Base-by-base conservation (phyloP, 495 filamentous ascomycete genomes). In the Trichoderma asperelloides region DNA sequence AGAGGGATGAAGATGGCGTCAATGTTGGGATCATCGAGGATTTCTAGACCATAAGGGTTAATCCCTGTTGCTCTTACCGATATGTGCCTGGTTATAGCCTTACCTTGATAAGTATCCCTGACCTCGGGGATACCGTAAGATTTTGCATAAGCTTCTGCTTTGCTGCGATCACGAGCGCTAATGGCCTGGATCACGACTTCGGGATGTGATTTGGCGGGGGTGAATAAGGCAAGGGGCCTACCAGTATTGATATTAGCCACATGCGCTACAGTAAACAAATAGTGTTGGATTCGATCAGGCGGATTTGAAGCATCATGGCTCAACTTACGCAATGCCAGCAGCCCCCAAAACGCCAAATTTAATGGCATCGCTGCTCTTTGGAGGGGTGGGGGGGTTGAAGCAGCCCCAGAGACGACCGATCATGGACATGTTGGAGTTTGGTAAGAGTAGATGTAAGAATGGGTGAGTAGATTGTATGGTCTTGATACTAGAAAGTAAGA, bases 131-230 rank as follows among this genome's bases (percentile, higher is more conserved):
- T 88, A 8, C 74, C 73, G 70, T 88, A 77, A 66, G 80, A 82
- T 71, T 84, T 82, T 2, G 87, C 87, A 72, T 81, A 89, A 0
- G 73, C 75, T 63, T 81, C 71, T 0, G 87, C 88, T 65, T 78
- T 82, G 8, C 72, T 72, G 15, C 65, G 69, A 68, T 88, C 82
- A n/a, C 86, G 78, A 7, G 87, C 84, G 7, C 87, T 85, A 0
- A 91, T 80, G 1, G 82, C 82, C 1, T 78, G 78, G 41, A 91
- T 67, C 25, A 86, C 77, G 37, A 88, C 83, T 60, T 87, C 86
- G 0, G 86, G 78, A 69, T 89, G 87, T 8, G 78, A 77, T 64
- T 76, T 81, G 8, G 87, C 85, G 0, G 87, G 85, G n/a, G 65
- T 69, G 43, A 89, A 84, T 13, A 90, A 65, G 12, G 85, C 76